Evolutionary conservation across 768 basidiomycete genomes (phyloP), one percentile per base, ranked within the genome.

Genomic region (Tricholoma terreum): DNA sequence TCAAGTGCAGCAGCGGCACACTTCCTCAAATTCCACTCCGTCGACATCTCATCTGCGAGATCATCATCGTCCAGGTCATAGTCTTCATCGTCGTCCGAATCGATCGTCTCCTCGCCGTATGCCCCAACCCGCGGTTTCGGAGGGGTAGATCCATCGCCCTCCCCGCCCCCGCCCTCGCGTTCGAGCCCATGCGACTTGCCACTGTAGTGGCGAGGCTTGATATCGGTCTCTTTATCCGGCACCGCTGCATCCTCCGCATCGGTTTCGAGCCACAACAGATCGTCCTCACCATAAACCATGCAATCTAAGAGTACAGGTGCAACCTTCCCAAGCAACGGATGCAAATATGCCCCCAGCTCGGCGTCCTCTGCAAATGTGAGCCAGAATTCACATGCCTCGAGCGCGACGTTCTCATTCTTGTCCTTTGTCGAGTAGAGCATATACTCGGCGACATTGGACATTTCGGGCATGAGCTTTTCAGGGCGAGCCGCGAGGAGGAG

Each of bases 341-440:
- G 87, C 24, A 99, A 78, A 69, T 89, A 91, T 2, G 85, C 83
- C 9, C 86, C 86, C 21, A 98, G 80, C 50, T 94, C 92, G 36
- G 86, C 86, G 63, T 98, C 94, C 70, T 99, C 97, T 14, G 97
- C 95, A 67, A 99, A 98, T 1, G 95, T 97, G 59, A 99, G 80
- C 97, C 97, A 99, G 73, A 99, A 99, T 79, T 99, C 97, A 80
- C 95, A 97, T 21, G 97, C 97, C 75, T 99, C 97, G 50, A 99
- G 80, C 2, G 96, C 94, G 53, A 94, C 96, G 60, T 88, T 89
- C 74, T 98, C 95, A 71, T 98, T 94, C 75, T 91, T 90, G 78
- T 98, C 95, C 74, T 95, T 94, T 12, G 94, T 98, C 24, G 94
- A 96, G 75, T 94, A 98, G 36, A 98, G 81, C 93, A 99, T 98